Conservation (phyloP, 768 basidiomycete genomes). For the Tricholoma hemisulphureum region DNA sequence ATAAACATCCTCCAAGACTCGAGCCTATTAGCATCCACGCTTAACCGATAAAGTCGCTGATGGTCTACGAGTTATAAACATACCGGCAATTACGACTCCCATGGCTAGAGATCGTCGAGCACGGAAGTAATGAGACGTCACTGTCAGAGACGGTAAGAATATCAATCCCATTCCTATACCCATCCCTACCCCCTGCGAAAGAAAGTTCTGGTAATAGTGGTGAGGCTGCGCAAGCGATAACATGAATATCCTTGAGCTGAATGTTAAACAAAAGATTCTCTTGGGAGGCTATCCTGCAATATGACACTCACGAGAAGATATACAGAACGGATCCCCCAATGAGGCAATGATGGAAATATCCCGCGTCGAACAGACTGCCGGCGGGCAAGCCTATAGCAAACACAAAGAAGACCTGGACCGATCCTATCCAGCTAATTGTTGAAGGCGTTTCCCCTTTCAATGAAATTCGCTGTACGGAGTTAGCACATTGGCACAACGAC, state of each 20-base stretch:
- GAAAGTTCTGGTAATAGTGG: constrained; percentile 51
- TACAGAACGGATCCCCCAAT: constrained; percentile 39
- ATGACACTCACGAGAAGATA: constrained; percentile 38
- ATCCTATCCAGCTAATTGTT: constrained; percentile 51
- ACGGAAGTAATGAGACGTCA: constrained; percentile 56
- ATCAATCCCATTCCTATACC: constrained; percentile 56
- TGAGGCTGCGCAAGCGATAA: constrained; percentile 47
- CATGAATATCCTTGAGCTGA: constrained; percentile 43
- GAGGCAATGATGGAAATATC: constrained; percentile 47
- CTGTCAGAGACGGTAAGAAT: constrained; percentile 50
- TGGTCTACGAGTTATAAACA: constrained; percentile 6
- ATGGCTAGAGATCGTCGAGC: constrained; percentile 49
- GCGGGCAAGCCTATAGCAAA: constrained; percentile 45
- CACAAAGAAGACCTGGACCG: constrained; percentile 48
- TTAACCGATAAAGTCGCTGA: background rate
- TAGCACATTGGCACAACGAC: background rate
- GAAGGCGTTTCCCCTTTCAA: constrained; percentile 40
- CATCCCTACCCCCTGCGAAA: constrained; percentile 56
- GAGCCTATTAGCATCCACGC: constrained; percentile 28
- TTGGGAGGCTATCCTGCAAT: background rate
- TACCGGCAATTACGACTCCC: constrained; percentile 54
- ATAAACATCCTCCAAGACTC: constrained; percentile 49
- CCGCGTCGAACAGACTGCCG: constrained; percentile 47
- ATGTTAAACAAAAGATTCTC: background rate
- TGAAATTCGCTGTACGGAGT: constrained; percentile 29